These are phyloP conservation scores for Aspergillus persii DNA, from an alignment of 2,329 filamentous ascomycete genomes.

Conservation along the genomic window DNA sequence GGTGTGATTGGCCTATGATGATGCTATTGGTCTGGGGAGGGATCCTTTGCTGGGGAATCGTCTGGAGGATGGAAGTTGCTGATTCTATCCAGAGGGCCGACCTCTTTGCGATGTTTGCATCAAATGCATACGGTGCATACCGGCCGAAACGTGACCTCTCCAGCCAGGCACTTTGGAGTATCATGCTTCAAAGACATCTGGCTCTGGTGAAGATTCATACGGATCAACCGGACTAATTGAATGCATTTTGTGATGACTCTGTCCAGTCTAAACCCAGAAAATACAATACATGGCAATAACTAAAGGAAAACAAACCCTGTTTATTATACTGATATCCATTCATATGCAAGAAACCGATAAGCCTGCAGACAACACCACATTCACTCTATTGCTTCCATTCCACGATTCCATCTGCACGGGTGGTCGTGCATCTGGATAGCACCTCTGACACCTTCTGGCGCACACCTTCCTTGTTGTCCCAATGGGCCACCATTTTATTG, in stretches of 20 bases:
- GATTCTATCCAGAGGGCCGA: too few relatives aligned
- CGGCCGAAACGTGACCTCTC: too few relatives aligned
- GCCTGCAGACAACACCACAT: not conserved
- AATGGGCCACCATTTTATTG: conserved; percentile 59
- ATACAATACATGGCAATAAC: not conserved
- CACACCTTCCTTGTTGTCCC: conserved; percentile 67
- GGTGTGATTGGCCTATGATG: not conserved
- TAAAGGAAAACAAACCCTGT: not conserved
- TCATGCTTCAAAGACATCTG: too few relatives aligned
- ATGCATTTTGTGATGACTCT: not conserved
- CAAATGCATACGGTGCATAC: too few relatives aligned
- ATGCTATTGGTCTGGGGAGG: too few relatives aligned
- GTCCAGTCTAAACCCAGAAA: not conserved
- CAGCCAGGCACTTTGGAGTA: too few relatives aligned
- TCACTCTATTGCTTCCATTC: conserved; percentile 12
- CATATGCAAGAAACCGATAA: not conserved
- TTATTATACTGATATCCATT: not conserved
- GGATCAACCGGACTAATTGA: not conserved
- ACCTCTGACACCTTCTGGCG: conserved; percentile 68
- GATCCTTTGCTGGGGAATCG: too few relatives aligned
- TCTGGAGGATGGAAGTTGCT: too few relatives aligned
- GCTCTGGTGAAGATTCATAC: too few relatives aligned
- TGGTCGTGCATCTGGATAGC: conserved; percentile 59
- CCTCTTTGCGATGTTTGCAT: too few relatives aligned
- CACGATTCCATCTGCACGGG: conserved; percentile 42